phyloP scores from a whole-genome alignment of 164 flowering plant species.

The Dillenia turbinata region DNA sequence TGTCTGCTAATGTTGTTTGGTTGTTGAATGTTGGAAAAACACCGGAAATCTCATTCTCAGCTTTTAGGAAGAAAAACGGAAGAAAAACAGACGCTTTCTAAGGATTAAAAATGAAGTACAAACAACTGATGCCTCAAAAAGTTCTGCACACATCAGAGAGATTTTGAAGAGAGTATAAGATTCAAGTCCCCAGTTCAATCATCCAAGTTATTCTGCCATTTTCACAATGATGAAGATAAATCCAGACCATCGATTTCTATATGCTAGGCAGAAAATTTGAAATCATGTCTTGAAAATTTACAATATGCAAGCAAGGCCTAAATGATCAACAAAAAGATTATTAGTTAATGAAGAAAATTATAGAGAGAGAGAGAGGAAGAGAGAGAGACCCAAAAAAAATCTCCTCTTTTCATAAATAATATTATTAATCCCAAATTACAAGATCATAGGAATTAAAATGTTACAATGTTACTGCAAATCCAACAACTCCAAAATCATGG shows the following conservation, averaged over 20 bases:
- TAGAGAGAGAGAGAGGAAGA: conserved; percentile 8
- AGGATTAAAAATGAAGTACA: no score
- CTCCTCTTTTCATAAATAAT: conserved; percentile 21
- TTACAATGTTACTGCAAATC: conserved; percentile 36
- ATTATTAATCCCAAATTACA: conserved; percentile 27
- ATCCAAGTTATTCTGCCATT: no score
- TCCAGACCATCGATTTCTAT: neutral
- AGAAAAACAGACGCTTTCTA: no score
- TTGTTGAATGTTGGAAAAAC: no score
- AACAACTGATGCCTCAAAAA: no score
- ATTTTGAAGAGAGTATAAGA: no score
- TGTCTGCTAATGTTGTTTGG: no score
- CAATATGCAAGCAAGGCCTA: neutral
- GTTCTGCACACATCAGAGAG: no score
- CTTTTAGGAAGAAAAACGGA: no score
- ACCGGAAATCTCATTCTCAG: no score
- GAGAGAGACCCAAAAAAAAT: conserved; percentile 15
- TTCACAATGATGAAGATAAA: neutral
- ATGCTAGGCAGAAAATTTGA: neutral
- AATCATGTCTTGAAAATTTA: neutral
- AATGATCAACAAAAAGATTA: neutral
- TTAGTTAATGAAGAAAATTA: neutral
- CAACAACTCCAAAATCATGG: conserved; percentile 30
- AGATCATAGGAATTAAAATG: conserved; percentile 33
- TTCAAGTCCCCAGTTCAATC: no score